Percentiles rank a stretch among this genome's conserved stretches.
These are phyloP conservation scores for Irpex rosettiformis DNA, from an alignment of 1,284 basidiomycete species.

Conservation along the genomic window DNA sequence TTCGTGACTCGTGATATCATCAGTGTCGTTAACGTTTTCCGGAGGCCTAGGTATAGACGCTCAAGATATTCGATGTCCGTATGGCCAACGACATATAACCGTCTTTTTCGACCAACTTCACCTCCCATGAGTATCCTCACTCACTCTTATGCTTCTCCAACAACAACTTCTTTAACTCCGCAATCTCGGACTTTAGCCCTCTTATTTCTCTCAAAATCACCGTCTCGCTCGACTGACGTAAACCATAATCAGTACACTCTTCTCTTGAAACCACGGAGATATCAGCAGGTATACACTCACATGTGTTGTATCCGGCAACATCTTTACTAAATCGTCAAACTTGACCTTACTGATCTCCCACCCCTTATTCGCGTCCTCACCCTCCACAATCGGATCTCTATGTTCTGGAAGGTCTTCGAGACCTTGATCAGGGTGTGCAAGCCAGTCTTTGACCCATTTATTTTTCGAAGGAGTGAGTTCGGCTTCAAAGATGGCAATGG, in stretches of 20 bases:
- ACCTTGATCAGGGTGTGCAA: constrained; percentile 61
- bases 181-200: constrained; percentile 55
- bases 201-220: constrained; percentile 66
- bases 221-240: constrained; percentile 63
- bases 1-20: too few relatives aligned
- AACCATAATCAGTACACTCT: constrained; percentile 10
- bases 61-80: too few relatives aligned
- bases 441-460: constrained; percentile 67
- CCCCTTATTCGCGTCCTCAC: constrained; percentile 50
- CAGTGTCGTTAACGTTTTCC: too few relatives aligned
- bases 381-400: constrained; percentile 61
- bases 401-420: constrained; percentile 55
- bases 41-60: too few relatives aligned
- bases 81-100: too few relatives aligned
- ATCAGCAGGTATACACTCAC: constrained; percentile 38
- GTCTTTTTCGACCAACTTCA: too few relatives aligned
- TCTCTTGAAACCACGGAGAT: neutral
- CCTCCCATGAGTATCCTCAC: too few relatives aligned
- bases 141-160: constrained; percentile 23
- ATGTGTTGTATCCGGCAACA: constrained; percentile 73
- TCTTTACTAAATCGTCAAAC: constrained; percentile 73
- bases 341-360: constrained; percentile 70
- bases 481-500: constrained; percentile 79
- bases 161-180: constrained; percentile 50
- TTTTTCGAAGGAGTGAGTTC: constrained; percentile 47